Base-by-base conservation (phyloP, 2,329 filamentous ascomycete genomes). In the Aspergillus sergii region DNA sequence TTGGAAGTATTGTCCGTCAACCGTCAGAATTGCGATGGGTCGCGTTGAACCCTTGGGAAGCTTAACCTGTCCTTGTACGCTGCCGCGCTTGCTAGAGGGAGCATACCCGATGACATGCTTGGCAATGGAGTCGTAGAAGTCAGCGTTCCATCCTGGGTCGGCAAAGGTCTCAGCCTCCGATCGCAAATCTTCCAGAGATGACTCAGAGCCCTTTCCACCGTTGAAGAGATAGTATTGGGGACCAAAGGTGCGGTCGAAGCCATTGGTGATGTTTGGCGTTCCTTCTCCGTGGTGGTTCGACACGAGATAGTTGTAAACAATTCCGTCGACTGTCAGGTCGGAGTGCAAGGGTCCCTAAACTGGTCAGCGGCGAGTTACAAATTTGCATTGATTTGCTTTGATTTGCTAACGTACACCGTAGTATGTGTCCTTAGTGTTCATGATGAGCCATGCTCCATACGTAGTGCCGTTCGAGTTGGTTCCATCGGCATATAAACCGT, bases 161-260 rank as follows among this genome's bases (percentile, higher is more conserved):
- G 83, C 84, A 63, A 82, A 83, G 63, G 81, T 76, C 21, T 79
- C 77, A 1, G 88, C 88, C 60, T 90, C 88, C 12, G 78, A 75
- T 26, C 85, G 80, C 3, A 88, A 80, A 1, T 78, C 77, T 23
- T 83, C 72, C 51, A 87, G 77, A 5, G 79, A 74, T 2, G 79
- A 74, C 2, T 81, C 78, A 9, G 80, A 80, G 0, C 79, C 74
- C 2, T 79, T 75, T 12, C 85, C 85, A 58, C 82, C 82, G 73
- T 89, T 90, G 78, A 89, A 90, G 69, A 88, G 81, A 69, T 84
- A 89, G 69, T 84, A 89, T 72, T 86, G 83, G 66, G 87, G 88
- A 1, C 88, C 88, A 69, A 89, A 89, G 0, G 88, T 89, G 2
- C 87, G 81, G 68, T 89, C 87, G 66, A 89, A 89, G 0, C 88